A percentile compares a stretch with the other conserved stretches of the same genome.
Conservation (phyloP, 129 eudicot species). For the Dittrichia graveolens region DNA sequence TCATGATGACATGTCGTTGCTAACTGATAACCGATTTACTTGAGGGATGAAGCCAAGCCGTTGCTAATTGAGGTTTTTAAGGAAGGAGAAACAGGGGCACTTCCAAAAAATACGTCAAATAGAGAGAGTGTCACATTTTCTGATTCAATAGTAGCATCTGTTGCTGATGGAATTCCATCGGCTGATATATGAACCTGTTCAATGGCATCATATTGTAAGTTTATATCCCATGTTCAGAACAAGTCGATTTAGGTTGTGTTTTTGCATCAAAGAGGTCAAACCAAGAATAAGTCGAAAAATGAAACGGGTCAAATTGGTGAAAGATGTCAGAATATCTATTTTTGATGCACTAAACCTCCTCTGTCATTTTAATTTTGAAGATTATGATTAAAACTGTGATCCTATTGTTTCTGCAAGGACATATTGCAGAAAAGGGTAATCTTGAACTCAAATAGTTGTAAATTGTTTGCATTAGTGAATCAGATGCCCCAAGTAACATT, state of each 20-base stretch:
- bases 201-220: not conserved
- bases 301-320: not conserved
- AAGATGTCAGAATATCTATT: not conserved
- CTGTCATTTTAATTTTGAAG: not conserved
- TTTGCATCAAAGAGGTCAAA: too few relatives aligned
- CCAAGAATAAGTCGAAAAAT: not conserved
- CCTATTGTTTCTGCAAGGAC: not conserved
- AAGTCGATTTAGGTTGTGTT: too few relatives aligned
- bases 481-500: too few relatives aligned
- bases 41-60: slow-evolving; percentile 51
- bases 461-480: too few relatives aligned
- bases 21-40: slow-evolving; percentile 26
- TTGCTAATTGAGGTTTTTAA: slow-evolving; percentile 71
- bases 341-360: not conserved
- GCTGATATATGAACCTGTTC: slow-evolving; percentile 67
- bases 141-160: slow-evolving; percentile 74
- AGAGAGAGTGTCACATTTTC: slow-evolving; percentile 65
- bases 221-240: not conserved
- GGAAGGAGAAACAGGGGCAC: slow-evolving; percentile 79
- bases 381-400: not conserved
- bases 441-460: too few relatives aligned
- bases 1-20: slow-evolving; percentile 17
- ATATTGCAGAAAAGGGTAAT: too few relatives aligned
- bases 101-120: slow-evolving; percentile 85
- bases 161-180: slow-evolving; percentile 55